Evolutionary conservation across 1,284 basidiomycete species (phyloP), one percentile per base, ranked within the genome.

Genomic region (Takashimella tepidaria): DNA sequence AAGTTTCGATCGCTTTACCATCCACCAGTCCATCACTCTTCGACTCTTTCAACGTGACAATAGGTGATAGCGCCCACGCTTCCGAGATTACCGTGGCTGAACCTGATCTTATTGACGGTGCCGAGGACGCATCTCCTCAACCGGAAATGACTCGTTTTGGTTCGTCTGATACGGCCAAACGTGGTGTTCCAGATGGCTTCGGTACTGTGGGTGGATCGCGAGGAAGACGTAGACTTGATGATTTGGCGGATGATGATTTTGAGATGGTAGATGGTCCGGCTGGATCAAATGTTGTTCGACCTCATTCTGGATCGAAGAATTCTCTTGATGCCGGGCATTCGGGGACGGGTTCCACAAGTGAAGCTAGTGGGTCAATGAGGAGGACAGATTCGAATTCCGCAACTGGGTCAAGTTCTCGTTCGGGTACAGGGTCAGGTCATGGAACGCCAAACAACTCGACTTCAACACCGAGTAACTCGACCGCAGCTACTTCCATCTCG

Each of bases 1-100:
- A 84, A 46, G 79, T 86, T 50, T 82, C 83, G 45, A 84, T 87
- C 58, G 86, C 84, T 61, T 68, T 79, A 12, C 87, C 86, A 1
- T 44, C 64, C 21, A 50, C 53, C 21, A 45, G 62, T n/a, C 55
- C 58, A 3, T 55, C 64, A 10, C 53, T 69, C 3, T 59, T 63
- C 45, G 54, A 61, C 43, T 61, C 61, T 0, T 69, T 69, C 42
- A 54, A 60, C 10, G 31, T 16, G 31, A 37, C 31, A 37, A n/a
- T n/a, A n/a, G 31, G 10, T 8, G 31, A 37, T 16, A 16, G 31
- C 31, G 31, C 31, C 16, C 16, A 8, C 10, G 16, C 16, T 8
- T 16, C 31, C 10, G 31, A 8, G 10, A 16, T 8, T 37, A 16
- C 10, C 8, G 10, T 8, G 10, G 31, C 31, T 8, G 31, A 16